phyloP scores from a whole-genome alignment of 2,329 filamentous ascomycete species.

The Calcarisporium arbuscula region DNA sequence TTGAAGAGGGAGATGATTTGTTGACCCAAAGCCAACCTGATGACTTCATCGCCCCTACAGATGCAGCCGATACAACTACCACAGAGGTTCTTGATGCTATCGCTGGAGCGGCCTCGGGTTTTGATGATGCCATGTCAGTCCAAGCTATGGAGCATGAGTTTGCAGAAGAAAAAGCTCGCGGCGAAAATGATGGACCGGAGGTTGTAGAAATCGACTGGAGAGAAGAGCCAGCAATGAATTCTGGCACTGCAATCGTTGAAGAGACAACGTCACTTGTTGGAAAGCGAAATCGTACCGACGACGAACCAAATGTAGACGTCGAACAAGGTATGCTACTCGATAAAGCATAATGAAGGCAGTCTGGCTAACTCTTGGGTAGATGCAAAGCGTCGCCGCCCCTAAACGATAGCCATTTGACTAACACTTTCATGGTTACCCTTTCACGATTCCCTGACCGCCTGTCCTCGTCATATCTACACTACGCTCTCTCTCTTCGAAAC shows the following conservation, averaged over 20 bases:
- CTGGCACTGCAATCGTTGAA: conserved; percentile 1
- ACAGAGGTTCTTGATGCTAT: neutral
- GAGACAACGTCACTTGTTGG: conserved; percentile 4
- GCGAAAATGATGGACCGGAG: conserved; percentile 3
- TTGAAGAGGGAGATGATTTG: conserved; percentile 14
- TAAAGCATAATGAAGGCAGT: neutral
- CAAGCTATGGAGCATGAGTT: neutral
- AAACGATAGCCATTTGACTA: conserved; percentile 4
- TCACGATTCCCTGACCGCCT: conserved; percentile 1
- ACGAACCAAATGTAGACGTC: conserved; percentile 10
- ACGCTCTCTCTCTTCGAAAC: too few species aligned
- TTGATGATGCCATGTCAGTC: neutral
- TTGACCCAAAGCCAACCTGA: too few species aligned
- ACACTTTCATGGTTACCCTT: conserved; percentile 5
- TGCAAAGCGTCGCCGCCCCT: conserved; percentile 14
- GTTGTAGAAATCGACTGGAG: conserved; percentile 14
- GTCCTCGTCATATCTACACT: too few species aligned
- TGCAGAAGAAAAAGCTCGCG: neutral
- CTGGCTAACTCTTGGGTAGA: conserved; percentile 11
- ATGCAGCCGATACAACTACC: neutral
- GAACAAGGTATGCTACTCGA: conserved; percentile 9
- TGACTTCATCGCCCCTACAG: neutral
- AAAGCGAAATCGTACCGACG: conserved; percentile 13
- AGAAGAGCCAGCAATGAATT: conserved; percentile 11
- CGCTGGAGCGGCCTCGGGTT: neutral